A percentile compares a stretch with the other conserved stretches of the same genome.
phyloP scores from a whole-genome alignment of 805 yeast genomes.

The Lachancea waltii region DNA sequence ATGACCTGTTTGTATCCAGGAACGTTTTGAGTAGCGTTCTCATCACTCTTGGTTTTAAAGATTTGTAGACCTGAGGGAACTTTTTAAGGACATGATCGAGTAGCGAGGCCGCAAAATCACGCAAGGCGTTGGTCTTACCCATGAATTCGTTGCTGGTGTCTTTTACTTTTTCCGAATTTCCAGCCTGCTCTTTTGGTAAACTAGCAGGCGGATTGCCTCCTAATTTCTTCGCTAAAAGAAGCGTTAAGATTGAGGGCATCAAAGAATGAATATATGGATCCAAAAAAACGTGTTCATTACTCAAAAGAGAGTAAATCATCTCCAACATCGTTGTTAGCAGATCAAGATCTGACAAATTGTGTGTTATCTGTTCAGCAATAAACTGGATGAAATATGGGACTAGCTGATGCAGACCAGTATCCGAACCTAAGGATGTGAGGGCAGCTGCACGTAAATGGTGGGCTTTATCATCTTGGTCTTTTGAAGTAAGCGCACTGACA shows the following conservation, averaged over 20 bases:
- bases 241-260: conserved; percentile 93
- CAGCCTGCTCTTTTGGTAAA: conserved; percentile 1
- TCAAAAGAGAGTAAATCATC: conserved; percentile 75
- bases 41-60: conserved; percentile 88
- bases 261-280: conserved; percentile 95
- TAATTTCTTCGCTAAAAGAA: conserved; percentile 81
- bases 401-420: conserved; percentile 93
- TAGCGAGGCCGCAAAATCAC: conserved; percentile 84
- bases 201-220: conserved; percentile 40
- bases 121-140: conserved; percentile 47
- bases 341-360: conserved; percentile 67
- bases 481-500: conserved; percentile 64
- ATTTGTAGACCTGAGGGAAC: conserved; percentile 80
- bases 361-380: conserved; percentile 90
- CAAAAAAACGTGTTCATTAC: conserved; percentile 77
- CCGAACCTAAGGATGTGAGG: conserved; percentile 73
- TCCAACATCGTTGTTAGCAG: conserved; percentile 79
- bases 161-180: not conserved
- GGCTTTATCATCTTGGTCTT: conserved; percentile 38
- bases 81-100: conserved; percentile 69
- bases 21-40: conserved; percentile 89
- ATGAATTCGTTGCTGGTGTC: conserved; percentile 26
- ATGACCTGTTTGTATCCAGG: conserved; percentile 72
- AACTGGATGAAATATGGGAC: conserved; percentile 96
- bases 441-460: conserved; percentile 66